These are phyloP conservation scores for Linaria vulgaris DNA, from an alignment of 257 asterid genomes.

Conservation along the genomic window DNA sequence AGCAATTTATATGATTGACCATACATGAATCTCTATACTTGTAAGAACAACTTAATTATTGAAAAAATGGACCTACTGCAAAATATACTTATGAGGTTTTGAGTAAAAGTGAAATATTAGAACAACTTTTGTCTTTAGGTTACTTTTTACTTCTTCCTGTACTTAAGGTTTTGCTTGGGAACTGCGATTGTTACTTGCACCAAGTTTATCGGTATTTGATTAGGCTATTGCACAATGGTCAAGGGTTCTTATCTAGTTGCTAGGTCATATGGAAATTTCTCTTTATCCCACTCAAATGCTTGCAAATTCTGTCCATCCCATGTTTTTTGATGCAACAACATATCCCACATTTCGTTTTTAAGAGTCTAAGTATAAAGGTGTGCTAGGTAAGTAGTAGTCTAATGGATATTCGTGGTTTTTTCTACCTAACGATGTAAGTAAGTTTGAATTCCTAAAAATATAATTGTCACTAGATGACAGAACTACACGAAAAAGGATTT, in stretches of 20 bases:
- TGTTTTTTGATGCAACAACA: neutral
- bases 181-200: neutral
- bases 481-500: constrained; percentile 7
- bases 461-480: constrained; percentile 13
- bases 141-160: neutral
- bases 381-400: no score
- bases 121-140: neutral
- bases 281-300: no score
- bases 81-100: no score
- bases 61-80: no score
- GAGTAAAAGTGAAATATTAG: no score
- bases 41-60: constrained; percentile 8
- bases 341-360: neutral
- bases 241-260: neutral
- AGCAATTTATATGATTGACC: constrained; percentile 11
- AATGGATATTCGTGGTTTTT: constrained; percentile 8
- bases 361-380: no score
- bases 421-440: neutral
- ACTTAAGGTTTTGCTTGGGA: neutral
- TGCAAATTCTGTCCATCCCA: no score
- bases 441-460: constrained; percentile 3
- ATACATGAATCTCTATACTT: constrained; percentile 4
- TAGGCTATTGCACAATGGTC: neutral
- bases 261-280: neutral
- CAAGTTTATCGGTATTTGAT: neutral